Evolutionary conservation across 2,329 filamentous ascomycete genomes (phyloP).

Genomic region (Penicillium paneum): DNA sequence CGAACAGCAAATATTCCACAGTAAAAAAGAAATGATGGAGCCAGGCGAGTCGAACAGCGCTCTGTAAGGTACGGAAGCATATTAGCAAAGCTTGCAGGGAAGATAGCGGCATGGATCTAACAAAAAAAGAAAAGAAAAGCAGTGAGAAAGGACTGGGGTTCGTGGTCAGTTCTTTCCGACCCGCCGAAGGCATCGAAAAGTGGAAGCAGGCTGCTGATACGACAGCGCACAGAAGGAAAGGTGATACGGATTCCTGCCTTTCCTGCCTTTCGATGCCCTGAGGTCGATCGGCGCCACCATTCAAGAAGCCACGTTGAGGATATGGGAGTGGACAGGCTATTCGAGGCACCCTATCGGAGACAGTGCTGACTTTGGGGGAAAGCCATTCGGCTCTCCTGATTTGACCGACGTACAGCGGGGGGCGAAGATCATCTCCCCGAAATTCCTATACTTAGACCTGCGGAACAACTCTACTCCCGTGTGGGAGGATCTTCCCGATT

Average conservation of each 20-base stretch:
- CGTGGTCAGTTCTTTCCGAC: conserved; percentile 24
- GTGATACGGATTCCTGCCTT: conserved; percentile 26
- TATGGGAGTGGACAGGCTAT: conserved; percentile 1
- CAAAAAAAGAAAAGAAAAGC: conserved; percentile 21
- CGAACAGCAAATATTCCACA: conserved; percentile 27
- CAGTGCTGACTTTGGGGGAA: conserved; percentile 1
- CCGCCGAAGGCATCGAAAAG: conserved; percentile 18
- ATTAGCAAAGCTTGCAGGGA: conserved; percentile 20
- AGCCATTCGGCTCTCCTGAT: neutral
- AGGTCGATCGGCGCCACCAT: conserved; percentile 13
- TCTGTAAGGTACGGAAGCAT: conserved; percentile 27
- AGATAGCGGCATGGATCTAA: conserved; percentile 15
- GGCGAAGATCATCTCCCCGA: conserved; percentile 19
- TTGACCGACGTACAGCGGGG: conserved; percentile 8
- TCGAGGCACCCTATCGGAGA: conserved; percentile 25
- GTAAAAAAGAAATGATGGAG: conserved; percentile 22
- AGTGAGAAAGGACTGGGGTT: conserved; percentile 22
- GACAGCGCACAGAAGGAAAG: conserved; percentile 22
- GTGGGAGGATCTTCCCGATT: neutral
- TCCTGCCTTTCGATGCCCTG: conserved; percentile 12
- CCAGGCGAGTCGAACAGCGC: conserved; percentile 19
- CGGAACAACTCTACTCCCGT: neutral
- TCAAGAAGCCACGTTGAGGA: conserved; percentile 25
- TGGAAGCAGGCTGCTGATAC: conserved; percentile 21
- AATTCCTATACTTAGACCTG: conserved; percentile 2